Percentiles rank a stretch among this genome's conserved stretches.
phyloP scores from a whole-genome alignment of 2,329 filamentous ascomycete species.

The Ascosphaera pollenicola region DNA sequence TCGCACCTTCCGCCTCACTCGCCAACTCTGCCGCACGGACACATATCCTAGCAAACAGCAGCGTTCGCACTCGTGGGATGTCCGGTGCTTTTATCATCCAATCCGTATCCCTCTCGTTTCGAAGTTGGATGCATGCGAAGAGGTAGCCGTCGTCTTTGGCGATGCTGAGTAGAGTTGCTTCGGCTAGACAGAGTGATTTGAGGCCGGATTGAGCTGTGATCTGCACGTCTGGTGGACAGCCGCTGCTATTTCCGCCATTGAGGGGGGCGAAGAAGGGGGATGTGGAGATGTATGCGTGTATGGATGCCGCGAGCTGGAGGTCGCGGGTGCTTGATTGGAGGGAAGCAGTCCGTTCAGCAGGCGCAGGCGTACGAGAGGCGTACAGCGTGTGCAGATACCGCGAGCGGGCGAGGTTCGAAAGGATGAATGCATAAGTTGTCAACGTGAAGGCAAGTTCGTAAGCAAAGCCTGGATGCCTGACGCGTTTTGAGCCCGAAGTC shows the following conservation, averaged over 20 bases:
- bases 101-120: constrained; percentile 66
- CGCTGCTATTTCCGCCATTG: constrained; percentile 12
- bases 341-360: constrained; percentile 45
- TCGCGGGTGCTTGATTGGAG: constrained; percentile 55
- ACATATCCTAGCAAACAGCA: constrained; percentile 72
- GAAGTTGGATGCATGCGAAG: constrained; percentile 53
- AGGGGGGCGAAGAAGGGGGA: constrained; percentile 23
- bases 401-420: constrained; percentile 49
- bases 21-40: constrained; percentile 78
- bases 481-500: constrained; percentile 18
- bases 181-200: constrained; percentile 46
- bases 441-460: constrained; percentile 67
- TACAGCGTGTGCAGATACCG: constrained; percentile 50
- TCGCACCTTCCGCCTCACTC: neutral
- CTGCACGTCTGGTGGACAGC: constrained; percentile 23
- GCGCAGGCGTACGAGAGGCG: constrained; percentile 37
- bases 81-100: constrained; percentile 93
- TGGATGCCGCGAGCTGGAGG: constrained; percentile 54
- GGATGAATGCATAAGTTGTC: constrained; percentile 51
- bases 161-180: constrained; percentile 75
- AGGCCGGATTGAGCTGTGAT: constrained; percentile 20
- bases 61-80: constrained; percentile 70
- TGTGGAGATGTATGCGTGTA: constrained; percentile 49
- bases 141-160: constrained; percentile 91
- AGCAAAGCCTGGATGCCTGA: constrained; percentile 51